phyloP scores from a whole-genome alignment of 345 rosid species.

The Ricinus communis region DNA sequence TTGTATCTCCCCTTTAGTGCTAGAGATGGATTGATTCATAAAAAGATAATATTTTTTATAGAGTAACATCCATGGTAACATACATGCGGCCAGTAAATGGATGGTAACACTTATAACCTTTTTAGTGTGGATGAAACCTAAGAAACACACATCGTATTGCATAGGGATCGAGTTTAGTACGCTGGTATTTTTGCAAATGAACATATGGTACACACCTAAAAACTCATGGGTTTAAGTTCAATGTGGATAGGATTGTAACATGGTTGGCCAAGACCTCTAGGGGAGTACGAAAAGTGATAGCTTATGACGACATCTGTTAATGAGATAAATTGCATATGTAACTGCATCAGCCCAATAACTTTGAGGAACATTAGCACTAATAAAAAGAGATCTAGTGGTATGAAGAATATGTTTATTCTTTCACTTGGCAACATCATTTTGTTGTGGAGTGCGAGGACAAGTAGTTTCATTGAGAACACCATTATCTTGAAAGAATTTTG shows the following conservation, averaged over 20 bases:
- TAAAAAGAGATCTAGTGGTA: background rate
- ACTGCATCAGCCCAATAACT: no score
- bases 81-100: background rate
- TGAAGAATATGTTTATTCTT: background rate
- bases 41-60: background rate
- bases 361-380: background rate
- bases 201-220: background rate
- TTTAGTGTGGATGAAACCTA: background rate
- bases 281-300: no score
- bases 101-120: background rate
- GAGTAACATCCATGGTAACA: background rate
- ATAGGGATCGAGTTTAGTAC: background rate
- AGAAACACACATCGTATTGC: background rate
- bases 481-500: background rate
- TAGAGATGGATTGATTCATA: background rate
- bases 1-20: background rate
- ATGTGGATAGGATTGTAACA: background rate
- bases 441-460: no score
- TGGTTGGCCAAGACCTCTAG: no score
- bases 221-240: background rate
- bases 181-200: background rate
- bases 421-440: background rate
- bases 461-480: background rate
- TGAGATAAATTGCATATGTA: no score
- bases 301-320: no score